Evolutionary conservation across 306 rosid species (phyloP).

Genomic region (Crataegus laevigata): DNA sequence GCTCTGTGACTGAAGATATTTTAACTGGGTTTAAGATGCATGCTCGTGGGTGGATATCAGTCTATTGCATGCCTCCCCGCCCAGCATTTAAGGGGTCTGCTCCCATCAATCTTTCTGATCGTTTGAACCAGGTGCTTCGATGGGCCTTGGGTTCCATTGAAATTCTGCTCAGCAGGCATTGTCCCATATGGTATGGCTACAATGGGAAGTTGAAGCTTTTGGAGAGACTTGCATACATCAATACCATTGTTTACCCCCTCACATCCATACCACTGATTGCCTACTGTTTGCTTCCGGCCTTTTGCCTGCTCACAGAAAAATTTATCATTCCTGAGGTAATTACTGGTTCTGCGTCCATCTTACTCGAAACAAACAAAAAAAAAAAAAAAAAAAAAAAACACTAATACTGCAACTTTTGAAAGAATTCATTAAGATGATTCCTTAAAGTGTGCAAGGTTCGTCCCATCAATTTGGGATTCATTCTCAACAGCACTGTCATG

Average conservation of each 20-base stretch:
- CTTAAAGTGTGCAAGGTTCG: not conserved
- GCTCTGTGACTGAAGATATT: constrained; percentile 99
- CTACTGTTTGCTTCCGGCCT: constrained; percentile 89
- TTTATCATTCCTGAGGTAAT: constrained; percentile 96
- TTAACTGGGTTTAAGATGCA: constrained; percentile 99
- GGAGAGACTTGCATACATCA: constrained; percentile 87
- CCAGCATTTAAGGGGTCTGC: constrained; percentile 99
- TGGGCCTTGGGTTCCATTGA: constrained; percentile 99
- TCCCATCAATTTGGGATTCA: too few species aligned
- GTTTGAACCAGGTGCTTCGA: constrained; percentile 96
- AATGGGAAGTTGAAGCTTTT: constrained; percentile 66
- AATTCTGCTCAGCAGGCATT: constrained; percentile 96
- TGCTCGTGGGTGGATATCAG: constrained; percentile 98
- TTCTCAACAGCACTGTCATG: not conserved
- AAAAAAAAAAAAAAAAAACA: not conserved
- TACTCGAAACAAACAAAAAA: not conserved
- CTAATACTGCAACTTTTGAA: not conserved
- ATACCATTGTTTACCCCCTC: constrained; percentile 90
- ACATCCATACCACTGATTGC: constrained; percentile 88
- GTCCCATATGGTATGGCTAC: constrained; percentile 99
- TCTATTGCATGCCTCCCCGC: constrained; percentile 96
- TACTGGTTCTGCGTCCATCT: constrained; percentile 2
- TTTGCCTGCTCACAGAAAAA: constrained; percentile 89
- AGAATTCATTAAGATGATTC: not conserved
- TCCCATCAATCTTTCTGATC: constrained; percentile 98